Evolutionary conservation across 2,329 filamentous ascomycete species (phyloP), one percentile per base, ranked within the genome.

Genomic region (Penicillium hesseltinei): DNA sequence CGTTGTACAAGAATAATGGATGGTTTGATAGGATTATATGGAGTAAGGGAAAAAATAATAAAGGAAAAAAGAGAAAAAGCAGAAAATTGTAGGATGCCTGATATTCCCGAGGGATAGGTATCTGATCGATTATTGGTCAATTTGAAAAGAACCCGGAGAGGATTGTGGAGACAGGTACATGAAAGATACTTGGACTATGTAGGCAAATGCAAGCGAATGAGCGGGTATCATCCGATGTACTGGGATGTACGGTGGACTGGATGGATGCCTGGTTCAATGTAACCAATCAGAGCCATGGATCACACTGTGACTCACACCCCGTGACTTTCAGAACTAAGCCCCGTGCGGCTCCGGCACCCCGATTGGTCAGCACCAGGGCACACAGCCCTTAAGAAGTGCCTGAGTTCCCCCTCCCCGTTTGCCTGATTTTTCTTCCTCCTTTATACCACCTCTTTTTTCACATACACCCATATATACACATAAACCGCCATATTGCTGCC

Each of bases 271-370:
- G 42, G 45, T 23, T 10, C 5, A 39, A 39, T n/a, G 10, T 15
- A 25, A 5, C 73, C 72, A 75, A 75, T 74, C 29, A 67, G 1
- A 8, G 1, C 2, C 2, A 5, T 0, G 0, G 2, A 47, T 39
- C 46, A 21, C 29, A 45, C 55, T 71, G 66, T 76, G 73, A 76
- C 66, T 76, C 73, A 76, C 72, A 75, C 70, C 64, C 65, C 66
- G 66, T 67, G 66, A 68, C 66, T 55, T 48, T 35, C 17, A 52
- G 52, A 58, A 57, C 62, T 65, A 59, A 62, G 55, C 53, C 57
- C 53, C 43, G 44, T 65, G 51, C 43, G 51, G 55, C 47, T 53
- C 44, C n/a, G 4, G 5, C 2, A 0, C 5, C 3, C 35, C 71
- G 62, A 74, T 71, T 71, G 68, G 73, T 48, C 31, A 38, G 8